Evolutionary conservation across 352 stramenopile species (phyloP).

Genomic region (Pythium sukuiense): DNA sequence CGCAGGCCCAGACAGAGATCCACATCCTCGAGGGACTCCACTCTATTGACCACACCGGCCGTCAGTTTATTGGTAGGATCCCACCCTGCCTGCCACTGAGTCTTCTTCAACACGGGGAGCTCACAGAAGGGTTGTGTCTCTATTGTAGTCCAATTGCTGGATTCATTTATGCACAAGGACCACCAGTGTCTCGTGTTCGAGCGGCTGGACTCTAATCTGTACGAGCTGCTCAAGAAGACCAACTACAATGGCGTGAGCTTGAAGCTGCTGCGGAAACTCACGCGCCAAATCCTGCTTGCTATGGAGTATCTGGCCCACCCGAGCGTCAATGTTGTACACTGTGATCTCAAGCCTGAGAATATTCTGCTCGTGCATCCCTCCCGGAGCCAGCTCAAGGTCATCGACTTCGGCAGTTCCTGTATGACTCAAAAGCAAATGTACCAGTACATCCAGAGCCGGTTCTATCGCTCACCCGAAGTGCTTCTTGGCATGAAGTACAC

Average conservation of each 20-base stretch:
- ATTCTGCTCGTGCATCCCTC: constrained; percentile 94
- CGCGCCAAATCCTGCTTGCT: constrained; percentile 90
- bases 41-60: constrained; percentile 70
- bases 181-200: constrained; percentile 99
- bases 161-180: constrained; percentile 95
- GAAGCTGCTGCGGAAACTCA: constrained; percentile 95
- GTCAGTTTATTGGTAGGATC: constrained; percentile 93
- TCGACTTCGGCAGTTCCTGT: constrained; percentile 99
- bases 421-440: constrained; percentile 94
- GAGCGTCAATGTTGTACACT: constrained; percentile 98
- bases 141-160: constrained; percentile 93
- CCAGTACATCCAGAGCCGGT: constrained; percentile 98
- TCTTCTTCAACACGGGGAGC: no score
- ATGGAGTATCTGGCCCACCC: constrained; percentile 88
- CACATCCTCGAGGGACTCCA: constrained; percentile 92
- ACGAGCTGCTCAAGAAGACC: constrained; percentile 95
- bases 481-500: constrained; percentile 82
- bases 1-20: constrained; percentile 98
- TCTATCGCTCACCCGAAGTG: constrained; percentile 94
- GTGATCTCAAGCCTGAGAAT: constrained; percentile 99
- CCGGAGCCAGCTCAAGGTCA: constrained; percentile 97
- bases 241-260: constrained; percentile 91
- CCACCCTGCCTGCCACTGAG: neutral
- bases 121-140: neutral
- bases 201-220: constrained; percentile 95